Evolutionary conservation across 352 stramenopile species (phyloP), one percentile per base, ranked within the genome.

Genomic region (Phytophthora sp.): DNA sequence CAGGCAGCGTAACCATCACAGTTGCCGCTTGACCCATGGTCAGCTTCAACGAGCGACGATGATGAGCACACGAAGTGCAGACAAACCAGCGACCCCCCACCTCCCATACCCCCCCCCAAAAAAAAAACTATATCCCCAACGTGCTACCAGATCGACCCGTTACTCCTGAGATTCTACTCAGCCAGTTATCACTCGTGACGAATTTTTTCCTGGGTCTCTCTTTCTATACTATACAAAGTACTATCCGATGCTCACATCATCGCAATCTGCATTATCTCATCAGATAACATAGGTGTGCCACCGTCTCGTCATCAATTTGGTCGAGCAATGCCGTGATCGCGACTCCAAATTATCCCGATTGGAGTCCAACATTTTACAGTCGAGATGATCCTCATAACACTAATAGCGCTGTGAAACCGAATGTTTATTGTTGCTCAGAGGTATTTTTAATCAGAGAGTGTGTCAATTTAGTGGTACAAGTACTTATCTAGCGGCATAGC

Each of bases 201-300:
- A 63, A 57, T 46, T 50, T 55, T 39, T 47, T 18, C 38, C 26
- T 7, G 7, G 18, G 13, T 26, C 42, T n/a, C 21, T 11, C 20
- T n/a, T n/a, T n/a, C n/a, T n/a, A n/a, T n/a, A n/a, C n/a, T n/a
- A n/a, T n/a, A n/a, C n/a, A n/a, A n/a, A n/a, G n/a, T n/a, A n/a
- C n/a, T n/a, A n/a, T n/a, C n/a, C n/a, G n/a, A n/a, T 63, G 56
- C 58, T 66, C 58, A 66, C 47, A 66, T 66, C 58, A 66, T 60
- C 12, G 49, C 58, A 66, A 66, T 66, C 47, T 55, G 49, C 12
- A 3, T 21, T 46, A 50, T 42, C n/a, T 39, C 18, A 39, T 41
- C 27, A 51, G 39, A 8, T 11, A 8, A 50, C 21, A 53, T 13
- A 33, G 26, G 18, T 21, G 7, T 15, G 11, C 21, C 20, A 16